Evolutionary conservation across 2,329 filamentous ascomycete genomes (phyloP), one percentile per base, ranked within the genome.

Genomic region (Rhynchosporium secalis): DNA sequence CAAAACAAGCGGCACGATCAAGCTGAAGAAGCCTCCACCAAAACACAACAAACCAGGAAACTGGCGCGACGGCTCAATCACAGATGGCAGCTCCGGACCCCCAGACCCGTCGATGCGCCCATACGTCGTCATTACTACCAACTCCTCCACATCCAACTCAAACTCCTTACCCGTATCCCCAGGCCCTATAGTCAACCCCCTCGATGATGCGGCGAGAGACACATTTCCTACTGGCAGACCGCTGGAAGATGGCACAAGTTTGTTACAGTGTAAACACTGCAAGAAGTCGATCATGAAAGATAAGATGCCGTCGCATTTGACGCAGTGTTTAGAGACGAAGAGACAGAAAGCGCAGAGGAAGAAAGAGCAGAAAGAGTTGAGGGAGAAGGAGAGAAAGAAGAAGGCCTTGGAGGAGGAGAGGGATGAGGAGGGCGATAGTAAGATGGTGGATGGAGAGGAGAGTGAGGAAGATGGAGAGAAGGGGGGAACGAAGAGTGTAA

Each of bases 251-350:
- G 82, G 81, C 61, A 84, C 90, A 10, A 91, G 96, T 66, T 83
- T 91, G 9, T 87, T 95, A 56, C 83, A 89, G 68, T 99, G 94
- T 82, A 97, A 95, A 75, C 92, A 96, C 75, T 99, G 94, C 79
- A 96, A 95, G 77, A 93, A 96, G 71, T 90, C 90, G 57, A 85
- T 96, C 12, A 80, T 95, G 13, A 90, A 88, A 70, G 86, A 86
- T 38, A 87, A 86, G 0, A 89, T 91, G 1, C 88, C 88, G 62
- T 84, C 85, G 20, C 94, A 99, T 72, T 91, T 96, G 64, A 87
- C 88, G 43, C 86, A 88, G 51, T 99, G 94, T 71, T 78, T 97
- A 62, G 89, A 88, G 69, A 85, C 92, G 9, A 76, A 76, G 64
- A 72, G 67, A 40, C 72, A 75, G 57, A 74, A 75, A 51, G 64